Conservation (phyloP, 768 basidiomycete species). For the Tricholoma flavovirens region DNA sequence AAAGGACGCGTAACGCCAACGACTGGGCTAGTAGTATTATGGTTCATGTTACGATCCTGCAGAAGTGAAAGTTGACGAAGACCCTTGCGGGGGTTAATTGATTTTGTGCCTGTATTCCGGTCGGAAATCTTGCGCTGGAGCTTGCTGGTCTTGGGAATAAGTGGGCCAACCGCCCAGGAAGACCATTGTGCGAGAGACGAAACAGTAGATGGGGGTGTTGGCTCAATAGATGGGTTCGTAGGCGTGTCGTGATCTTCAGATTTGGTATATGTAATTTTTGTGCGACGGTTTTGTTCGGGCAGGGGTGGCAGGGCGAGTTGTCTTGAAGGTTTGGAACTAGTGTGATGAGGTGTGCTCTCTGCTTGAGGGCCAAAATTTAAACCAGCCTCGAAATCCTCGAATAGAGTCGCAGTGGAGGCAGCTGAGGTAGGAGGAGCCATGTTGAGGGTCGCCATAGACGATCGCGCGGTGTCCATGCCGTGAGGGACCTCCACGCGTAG, state of each 20-base stretch:
- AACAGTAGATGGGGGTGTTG: conserved; percentile 27
- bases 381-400: conserved; percentile 46
- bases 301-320: conserved; percentile 30
- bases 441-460: conserved; percentile 37
- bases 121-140: conserved; percentile 37
- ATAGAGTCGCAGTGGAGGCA: conserved; percentile 56
- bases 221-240: conserved; percentile 18
- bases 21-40: conserved; percentile 13
- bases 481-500: conserved; percentile 48
- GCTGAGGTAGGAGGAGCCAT: conserved; percentile 42
- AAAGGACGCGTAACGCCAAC: conserved; percentile 44
- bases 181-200: conserved; percentile 42
- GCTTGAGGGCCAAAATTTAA: conserved; percentile 44
- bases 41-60: conserved; percentile 48
- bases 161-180: conserved; percentile 44
- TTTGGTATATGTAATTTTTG: conserved; percentile 62
- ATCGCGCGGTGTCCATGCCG: conserved; percentile 43
- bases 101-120: conserved; percentile 24
- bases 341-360: conserved; percentile 61
- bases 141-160: conserved; percentile 48
- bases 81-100: conserved; percentile 38
- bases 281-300: conserved; percentile 36
- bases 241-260: conserved; percentile 39
- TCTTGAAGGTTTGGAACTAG: conserved; percentile 25
- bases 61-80: conserved; percentile 60